Base-by-base conservation (phyloP, 1,139 yeast genomes). In the Yamadazyma diospyri region DNA sequence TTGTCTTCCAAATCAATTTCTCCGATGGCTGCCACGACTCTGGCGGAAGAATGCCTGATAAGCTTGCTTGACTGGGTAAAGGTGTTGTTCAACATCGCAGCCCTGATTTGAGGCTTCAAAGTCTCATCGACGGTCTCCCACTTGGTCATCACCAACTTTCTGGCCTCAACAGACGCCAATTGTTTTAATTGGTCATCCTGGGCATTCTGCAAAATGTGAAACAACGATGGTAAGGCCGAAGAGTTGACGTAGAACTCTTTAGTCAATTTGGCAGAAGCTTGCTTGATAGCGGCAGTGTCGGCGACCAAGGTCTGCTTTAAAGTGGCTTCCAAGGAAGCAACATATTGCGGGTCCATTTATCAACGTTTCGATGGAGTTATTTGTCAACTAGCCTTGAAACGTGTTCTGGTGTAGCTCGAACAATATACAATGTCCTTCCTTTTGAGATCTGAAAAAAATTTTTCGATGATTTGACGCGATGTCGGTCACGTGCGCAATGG, bases 91-190 rank as follows among this genome's bases (percentile, higher is more conserved):
- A 92, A 71, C 50, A 89, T 60, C 16, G 92, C 71, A 27, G 69
- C 66, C 55, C 85, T 81, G 54, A 92, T 80, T 37, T 70, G 69
- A 27, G 72, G 65, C 59, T 79, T 78, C 38, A 76, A 53, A 6
- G 69, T 48, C 16, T 61, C 74, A 47, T 80, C 82, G 32, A 77
- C 55, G 3, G 36, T 35, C 25, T 69, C 76, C 98, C 98, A 92
- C 53, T 78, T 79, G 44, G 72, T 69, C 34, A 72, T 53, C 32
- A 87, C 78, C 53, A 84, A 75, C 61, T 94, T 92, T 64, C 96
- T 79, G 27, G 89, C 89, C 63, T 92, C 98, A 40, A 92, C 96
- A 41, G 97, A 95, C 12, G 97, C 95, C 45, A 92, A 71, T 61
- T 88, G 96, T 55, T 74, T 76, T 46, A 84, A 58, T 48, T 79